phyloP scores from a whole-genome alignment of 2,329 filamentous ascomycete genomes.

The Diaporthe caulivora region DNA sequence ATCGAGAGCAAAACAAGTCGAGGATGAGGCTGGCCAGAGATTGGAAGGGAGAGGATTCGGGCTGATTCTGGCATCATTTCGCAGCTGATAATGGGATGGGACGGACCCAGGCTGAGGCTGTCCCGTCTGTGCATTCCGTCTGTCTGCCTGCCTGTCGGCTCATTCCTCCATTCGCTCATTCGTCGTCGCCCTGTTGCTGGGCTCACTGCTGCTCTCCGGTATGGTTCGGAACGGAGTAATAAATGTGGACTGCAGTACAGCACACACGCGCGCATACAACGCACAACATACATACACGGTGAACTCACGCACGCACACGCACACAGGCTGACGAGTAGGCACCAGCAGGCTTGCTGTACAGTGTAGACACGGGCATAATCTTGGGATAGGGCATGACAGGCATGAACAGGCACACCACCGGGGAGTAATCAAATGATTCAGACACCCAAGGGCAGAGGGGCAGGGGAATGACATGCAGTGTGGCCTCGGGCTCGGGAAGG shows the following conservation, averaged over 20 bases:
- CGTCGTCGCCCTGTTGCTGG: background rate
- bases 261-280: background rate
- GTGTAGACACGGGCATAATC: background rate
- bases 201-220: background rate
- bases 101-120: conserved; percentile 17
- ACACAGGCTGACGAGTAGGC: background rate
- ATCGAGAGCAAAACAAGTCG: background rate
- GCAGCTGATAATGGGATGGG: conserved; percentile 27
- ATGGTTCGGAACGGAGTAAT: conserved; percentile 2
- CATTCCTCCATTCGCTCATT: background rate
- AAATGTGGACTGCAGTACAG: conserved; percentile 17
- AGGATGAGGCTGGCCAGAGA: conserved; percentile 17
- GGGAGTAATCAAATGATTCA: conserved; percentile 8
- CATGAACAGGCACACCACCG: too few relatives aligned
- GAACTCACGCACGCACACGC: background rate
- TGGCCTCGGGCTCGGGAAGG: conserved; percentile 13
- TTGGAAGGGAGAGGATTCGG: conserved; percentile 11
- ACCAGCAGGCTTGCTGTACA: background rate
- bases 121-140: conserved; percentile 16
- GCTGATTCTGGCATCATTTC: conserved; percentile 24
- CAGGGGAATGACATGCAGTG: background rate
- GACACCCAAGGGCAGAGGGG: background rate
- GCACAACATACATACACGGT: background rate
- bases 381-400: background rate
- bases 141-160: background rate